Percentiles rank a stretch among this genome's conserved stretches.
These are phyloP conservation scores for Dipodascopsis uninucleata DNA, from an alignment of 805 yeast species.

Conservation along the genomic window DNA sequence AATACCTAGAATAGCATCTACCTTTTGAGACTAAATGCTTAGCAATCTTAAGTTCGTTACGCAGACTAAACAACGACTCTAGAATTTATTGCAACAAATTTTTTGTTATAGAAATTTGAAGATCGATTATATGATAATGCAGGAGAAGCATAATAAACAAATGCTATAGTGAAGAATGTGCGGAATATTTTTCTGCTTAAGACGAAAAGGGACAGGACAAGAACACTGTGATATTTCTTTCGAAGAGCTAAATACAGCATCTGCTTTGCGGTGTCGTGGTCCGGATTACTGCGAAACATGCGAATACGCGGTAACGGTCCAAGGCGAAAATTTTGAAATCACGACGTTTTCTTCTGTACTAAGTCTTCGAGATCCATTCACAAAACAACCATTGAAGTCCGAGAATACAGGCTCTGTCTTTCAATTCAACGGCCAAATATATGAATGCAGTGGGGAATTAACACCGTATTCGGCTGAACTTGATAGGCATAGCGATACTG, in stretches of 20 bases:
- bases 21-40: too few relatives aligned
- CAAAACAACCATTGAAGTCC: slow-evolving; percentile 60
- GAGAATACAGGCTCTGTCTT: slow-evolving; percentile 40
- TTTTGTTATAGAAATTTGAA: too few relatives aligned
- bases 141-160: background rate
- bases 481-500: slow-evolving; percentile 57
- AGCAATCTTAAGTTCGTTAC: too few relatives aligned
- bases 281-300: too few relatives aligned
- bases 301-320: slow-evolving; percentile 6
- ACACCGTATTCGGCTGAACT: slow-evolving; percentile 22
- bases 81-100: too few relatives aligned
- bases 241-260: slow-evolving; percentile 2
- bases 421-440: slow-evolving; percentile 90
- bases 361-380: slow-evolving; percentile 73
- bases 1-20: too few relatives aligned
- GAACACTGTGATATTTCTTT: background rate
- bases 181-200: slow-evolving; percentile 33
- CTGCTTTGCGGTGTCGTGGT: slow-evolving; percentile 30
- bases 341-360: slow-evolving; percentile 63
- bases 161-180: slow-evolving; percentile 30
- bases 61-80: too few relatives aligned
- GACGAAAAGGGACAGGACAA: background rate
- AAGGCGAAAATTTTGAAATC: too few relatives aligned
- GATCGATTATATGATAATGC: too few relatives aligned
- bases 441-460: slow-evolving; percentile 50